A percentile compares a stretch with the other conserved stretches of the same genome.
These are phyloP conservation scores for Irpex sp. DNA, from an alignment of 1,284 basidiomycete genomes.

Conservation along the genomic window DNA sequence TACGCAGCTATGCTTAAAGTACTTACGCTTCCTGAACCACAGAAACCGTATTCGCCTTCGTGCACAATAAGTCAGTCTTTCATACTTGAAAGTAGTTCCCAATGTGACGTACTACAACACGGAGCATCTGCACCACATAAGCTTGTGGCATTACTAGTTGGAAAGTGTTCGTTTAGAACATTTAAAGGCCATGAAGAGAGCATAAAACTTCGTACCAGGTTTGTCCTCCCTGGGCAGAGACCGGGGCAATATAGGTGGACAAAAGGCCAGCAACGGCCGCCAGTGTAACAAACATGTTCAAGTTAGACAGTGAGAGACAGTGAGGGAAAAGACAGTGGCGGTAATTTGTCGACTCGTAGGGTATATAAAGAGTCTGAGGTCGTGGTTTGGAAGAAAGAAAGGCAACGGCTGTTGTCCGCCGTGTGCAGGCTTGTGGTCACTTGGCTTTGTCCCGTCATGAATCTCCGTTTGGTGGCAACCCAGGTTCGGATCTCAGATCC, in stretches of 20 bases:
- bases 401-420: neutral
- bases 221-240: conserved; percentile 18
- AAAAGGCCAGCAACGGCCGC: conserved; percentile 6
- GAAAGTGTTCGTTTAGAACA: neutral
- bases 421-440: neutral
- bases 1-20: neutral
- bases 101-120: conserved; percentile 56
- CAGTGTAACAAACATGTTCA: neutral
- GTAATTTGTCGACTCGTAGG: neutral
- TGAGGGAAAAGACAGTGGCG: neutral
- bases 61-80: neutral
- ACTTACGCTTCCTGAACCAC: conserved; percentile 49
- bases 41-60: conserved; percentile 70
- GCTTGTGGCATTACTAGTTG: conserved; percentile 44
- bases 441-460: neutral
- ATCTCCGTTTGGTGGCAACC: neutral
- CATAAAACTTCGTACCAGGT: conserved; percentile 12
- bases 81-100: neutral
- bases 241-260: conserved; percentile 4
- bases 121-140: conserved; percentile 54
- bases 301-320: neutral
- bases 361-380: neutral
- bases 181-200: neutral
- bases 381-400: neutral
- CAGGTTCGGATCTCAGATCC: neutral